Conservation (phyloP, 148 eudicot species). For the Cornus florida region DNA sequence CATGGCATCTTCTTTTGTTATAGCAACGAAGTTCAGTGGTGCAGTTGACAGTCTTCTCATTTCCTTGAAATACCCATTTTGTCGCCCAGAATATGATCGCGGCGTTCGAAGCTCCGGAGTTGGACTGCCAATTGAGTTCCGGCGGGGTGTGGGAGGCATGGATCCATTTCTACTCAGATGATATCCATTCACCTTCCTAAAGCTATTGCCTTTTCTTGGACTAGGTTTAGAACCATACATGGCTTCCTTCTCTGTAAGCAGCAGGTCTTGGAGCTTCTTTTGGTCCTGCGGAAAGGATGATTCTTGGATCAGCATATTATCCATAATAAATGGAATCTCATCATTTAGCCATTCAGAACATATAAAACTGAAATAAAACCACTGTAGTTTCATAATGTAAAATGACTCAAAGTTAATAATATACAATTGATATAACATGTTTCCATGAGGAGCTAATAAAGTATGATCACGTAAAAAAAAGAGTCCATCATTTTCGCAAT, state of each 20-base stretch:
- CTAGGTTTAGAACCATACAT: constrained; percentile 66
- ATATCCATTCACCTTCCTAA: constrained; percentile 53
- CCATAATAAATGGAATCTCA: not conserved
- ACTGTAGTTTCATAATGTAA: not conserved
- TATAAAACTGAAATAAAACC: not conserved
- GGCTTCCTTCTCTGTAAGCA: constrained; percentile 60
- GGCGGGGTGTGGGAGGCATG: constrained; percentile 60
- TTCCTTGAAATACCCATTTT: constrained; percentile 66
- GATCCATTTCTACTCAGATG: constrained; percentile 54
- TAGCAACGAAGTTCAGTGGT: constrained; percentile 61
- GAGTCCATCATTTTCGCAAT: not conserved
- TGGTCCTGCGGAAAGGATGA: constrained; percentile 44
- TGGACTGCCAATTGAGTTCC: constrained; percentile 44
- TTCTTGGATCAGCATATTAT: not conserved
- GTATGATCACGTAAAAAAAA: not conserved
- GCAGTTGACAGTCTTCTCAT: constrained; percentile 59
- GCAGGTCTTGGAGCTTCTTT: constrained; percentile 66
- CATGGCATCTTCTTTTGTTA: constrained; percentile 59
- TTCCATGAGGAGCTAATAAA: not conserved
- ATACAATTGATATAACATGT: not conserved
- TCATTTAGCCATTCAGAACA: not conserved
- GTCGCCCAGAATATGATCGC: constrained; percentile 51
- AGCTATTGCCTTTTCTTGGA: constrained; percentile 65
- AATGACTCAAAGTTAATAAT: not conserved
- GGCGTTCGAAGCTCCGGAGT: constrained; percentile 55